Conservation (phyloP, 345 rosid species). For the Euphorbia peplus region DNA sequence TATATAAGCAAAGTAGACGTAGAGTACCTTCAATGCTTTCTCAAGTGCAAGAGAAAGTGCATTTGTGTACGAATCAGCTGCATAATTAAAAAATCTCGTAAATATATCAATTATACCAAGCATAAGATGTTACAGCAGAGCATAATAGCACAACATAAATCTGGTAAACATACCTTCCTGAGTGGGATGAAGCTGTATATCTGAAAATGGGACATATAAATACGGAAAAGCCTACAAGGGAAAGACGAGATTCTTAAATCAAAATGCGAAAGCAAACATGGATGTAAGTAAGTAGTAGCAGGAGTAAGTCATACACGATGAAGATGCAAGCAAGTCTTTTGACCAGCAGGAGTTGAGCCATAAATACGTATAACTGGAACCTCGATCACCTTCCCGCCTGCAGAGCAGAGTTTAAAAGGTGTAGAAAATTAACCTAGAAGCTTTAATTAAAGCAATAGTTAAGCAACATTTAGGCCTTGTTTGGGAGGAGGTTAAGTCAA, state of each 20-base stretch:
- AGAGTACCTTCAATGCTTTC: slow-evolving; percentile 66
- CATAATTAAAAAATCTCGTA: slow-evolving; percentile 22
- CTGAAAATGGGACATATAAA: slow-evolving; percentile 73
- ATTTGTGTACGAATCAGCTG: slow-evolving; percentile 50
- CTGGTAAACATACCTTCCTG: slow-evolving; percentile 45
- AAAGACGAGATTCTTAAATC: slow-evolving; percentile 2
- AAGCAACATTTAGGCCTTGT: too few relatives aligned
- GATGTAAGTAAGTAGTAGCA: background rate
- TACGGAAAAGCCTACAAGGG: slow-evolving; percentile 76
- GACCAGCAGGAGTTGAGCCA: slow-evolving; percentile 92
- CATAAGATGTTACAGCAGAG: background rate
- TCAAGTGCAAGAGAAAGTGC: slow-evolving; percentile 62
- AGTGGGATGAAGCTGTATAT: slow-evolving; percentile 38
- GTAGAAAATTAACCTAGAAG: background rate
- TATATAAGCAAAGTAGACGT: slow-evolving; percentile 2
- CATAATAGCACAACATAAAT: background rate
- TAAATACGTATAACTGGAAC: slow-evolving; percentile 84
- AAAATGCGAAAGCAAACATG: background rate
- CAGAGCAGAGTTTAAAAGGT: slow-evolving; percentile 16
- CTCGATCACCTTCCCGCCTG: slow-evolving; percentile 79
- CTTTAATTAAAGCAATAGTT: too few relatives aligned
- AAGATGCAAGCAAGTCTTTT: slow-evolving; percentile 91
- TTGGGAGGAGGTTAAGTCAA: too few relatives aligned
- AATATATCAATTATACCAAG: slow-evolving; percentile 1
- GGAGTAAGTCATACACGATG: slow-evolving; percentile 52